Conservation (phyloP, 2,329 filamentous ascomycete genomes). For the Diaporthe citrichinensis region DNA sequence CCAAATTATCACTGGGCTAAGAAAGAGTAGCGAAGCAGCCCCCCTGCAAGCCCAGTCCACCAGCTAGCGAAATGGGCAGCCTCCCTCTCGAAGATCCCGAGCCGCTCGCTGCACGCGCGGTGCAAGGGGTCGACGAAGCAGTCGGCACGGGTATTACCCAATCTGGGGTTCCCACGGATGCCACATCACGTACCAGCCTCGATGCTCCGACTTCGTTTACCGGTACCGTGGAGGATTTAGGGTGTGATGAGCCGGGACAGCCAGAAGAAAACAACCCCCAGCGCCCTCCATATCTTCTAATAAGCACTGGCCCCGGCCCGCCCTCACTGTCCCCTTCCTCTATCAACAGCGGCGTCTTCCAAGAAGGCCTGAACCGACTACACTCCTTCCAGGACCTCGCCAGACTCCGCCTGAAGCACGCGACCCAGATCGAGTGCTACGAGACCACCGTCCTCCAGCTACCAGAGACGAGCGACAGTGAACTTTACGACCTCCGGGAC, state of each 20-base stretch:
- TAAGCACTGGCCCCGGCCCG: conserved; percentile 36
- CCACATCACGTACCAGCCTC: conserved; percentile 36
- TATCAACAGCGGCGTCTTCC: conserved; percentile 23
- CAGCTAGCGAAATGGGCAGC: conserved; percentile 26
- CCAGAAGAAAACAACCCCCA: conserved; percentile 29
- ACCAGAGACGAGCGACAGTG: conserved; percentile 16
- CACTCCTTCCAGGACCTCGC: conserved; percentile 32
- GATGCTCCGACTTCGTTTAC: conserved; percentile 16
- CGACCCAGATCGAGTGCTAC: conserved; percentile 19
- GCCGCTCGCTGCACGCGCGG: conserved; percentile 14
- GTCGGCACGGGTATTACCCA: conserved; percentile 26
- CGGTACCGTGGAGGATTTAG: conserved; percentile 31
- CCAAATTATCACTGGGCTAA: conserved; percentile 34
- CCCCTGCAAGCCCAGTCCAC: conserved; percentile 33
- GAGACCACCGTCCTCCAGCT: background rate
- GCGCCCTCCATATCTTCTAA: conserved; percentile 37
- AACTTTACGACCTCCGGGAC: conserved; percentile 17
- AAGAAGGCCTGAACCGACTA: conserved; percentile 25
- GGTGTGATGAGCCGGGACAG: conserved; percentile 24
- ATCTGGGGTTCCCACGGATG: conserved; percentile 24
- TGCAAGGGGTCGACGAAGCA: conserved; percentile 25
- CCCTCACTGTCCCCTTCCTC: conserved; percentile 30
- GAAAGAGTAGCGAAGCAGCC: conserved; percentile 16
- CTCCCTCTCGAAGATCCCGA: conserved; percentile 5
- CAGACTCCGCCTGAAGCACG: conserved; percentile 28